Conservation (phyloP, 129 eudicot genomes). For the Escallonia rubra region DNA sequence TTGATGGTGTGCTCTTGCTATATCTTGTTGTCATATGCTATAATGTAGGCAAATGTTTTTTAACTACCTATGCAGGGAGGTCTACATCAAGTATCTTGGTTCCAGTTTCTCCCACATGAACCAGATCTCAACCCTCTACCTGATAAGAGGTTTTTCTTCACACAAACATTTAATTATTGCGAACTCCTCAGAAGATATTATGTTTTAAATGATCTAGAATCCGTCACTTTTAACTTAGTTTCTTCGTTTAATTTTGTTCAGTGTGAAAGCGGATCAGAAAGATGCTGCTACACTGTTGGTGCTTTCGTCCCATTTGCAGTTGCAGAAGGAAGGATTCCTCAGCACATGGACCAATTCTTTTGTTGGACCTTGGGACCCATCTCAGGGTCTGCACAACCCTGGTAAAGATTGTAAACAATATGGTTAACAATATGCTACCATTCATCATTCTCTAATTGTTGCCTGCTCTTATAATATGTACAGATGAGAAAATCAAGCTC, state of each 20-base stretch:
- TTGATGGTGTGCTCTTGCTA: background rate
- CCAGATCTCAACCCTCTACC: slow-evolving; percentile 48
- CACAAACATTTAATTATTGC: no score
- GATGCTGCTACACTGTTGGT: slow-evolving; percentile 67
- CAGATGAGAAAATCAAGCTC: slow-evolving; percentile 96
- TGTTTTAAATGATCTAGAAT: background rate
- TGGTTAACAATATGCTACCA: background rate
- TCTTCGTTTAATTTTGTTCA: slow-evolving; percentile 20
- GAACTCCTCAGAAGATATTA: background rate
- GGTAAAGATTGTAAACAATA: slow-evolving; percentile 39
- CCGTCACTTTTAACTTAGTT: background rate
- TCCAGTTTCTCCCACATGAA: slow-evolving; percentile 88
- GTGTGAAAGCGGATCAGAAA: slow-evolving; percentile 52
- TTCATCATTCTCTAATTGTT: slow-evolving; percentile 2
- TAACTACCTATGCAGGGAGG: slow-evolving; percentile 67
- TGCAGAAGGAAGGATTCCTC: slow-evolving; percentile 90
- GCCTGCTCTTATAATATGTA: slow-evolving; percentile 2
- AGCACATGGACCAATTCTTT: slow-evolving; percentile 92
- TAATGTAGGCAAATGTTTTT: background rate
- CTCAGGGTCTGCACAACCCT: slow-evolving; percentile 94
- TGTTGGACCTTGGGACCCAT: slow-evolving; percentile 99
- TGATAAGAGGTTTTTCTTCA: slow-evolving; percentile 62
- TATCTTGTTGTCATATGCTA: background rate
- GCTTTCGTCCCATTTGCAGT: slow-evolving; percentile 77
- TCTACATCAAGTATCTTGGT: slow-evolving; percentile 94